Evolutionary conservation across 2,329 filamentous ascomycete species (phyloP), one percentile per base, ranked within the genome.

Genomic region (Aphanoascus verrucosus): DNA sequence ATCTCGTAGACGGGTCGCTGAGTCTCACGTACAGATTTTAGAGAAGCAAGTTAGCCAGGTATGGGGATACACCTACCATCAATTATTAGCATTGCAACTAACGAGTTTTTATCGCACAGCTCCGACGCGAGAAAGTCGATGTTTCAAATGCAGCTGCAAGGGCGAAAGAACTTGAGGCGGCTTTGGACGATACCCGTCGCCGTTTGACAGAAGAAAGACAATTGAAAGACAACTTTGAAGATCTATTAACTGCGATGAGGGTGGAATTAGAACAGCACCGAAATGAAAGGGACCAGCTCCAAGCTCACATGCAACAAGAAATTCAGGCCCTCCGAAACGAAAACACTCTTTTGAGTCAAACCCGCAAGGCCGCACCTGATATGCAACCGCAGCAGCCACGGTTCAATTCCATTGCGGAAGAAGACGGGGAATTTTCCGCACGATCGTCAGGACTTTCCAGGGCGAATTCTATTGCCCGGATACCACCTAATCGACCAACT

Each of bases 221-320:
- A 66, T 82, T 86, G 61, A 96, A 94, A 68, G 84, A 88, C 64
- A 96, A 94, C 67, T 94, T 97, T 62, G 89, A 97, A 70, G 90
- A 96, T 66, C 77, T 98, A 42, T 77, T 97, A 43, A 82, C 83
- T 5, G 91, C 87, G 4, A 82, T 97, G 61, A 85, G 86, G 61
- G 80, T 82, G 20, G 89, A 98, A 66, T 76, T 97, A 12, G 81
- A 90, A 62, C 85, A 82, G 60, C 81, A 89, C 51, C 81, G 86
- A 56, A 90, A 93, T 60, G 90, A 98, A 70, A 82, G 89, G 50
- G 93, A 98, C 32, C 62, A 88, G 62, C 74, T 96, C 50, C 80
- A 80, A 58, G 80, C 86, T 45, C 82, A 84, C 63, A 82, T 95
- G 77, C 85, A 94, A 60, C 90, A 95, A 65, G 88, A 97, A 66